Evolutionary conservation across 306 rosid species (phyloP), one percentile per base, ranked within the genome.

Genomic region (Oxytropis ochrocephala): DNA sequence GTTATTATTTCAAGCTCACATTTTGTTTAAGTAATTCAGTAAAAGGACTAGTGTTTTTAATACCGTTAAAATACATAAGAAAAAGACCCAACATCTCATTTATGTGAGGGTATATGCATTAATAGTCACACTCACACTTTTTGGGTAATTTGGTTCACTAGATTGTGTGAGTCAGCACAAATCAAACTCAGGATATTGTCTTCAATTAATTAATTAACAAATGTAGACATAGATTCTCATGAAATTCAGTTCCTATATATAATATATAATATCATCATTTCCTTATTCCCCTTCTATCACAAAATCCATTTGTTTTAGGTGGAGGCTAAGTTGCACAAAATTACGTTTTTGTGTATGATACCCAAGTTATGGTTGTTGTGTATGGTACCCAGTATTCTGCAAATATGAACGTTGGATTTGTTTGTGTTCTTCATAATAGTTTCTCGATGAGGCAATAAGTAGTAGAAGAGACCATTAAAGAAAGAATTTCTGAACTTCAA

Each of bases 361-460:
- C n/a, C n/a, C n/a, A n/a, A n/a, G n/a, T n/a, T n/a, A n/a, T n/a
- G n/a, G n/a, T n/a, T n/a, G n/a, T n/a, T n/a, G n/a, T n/a, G n/a
- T n/a, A n/a, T n/a, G n/a, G n/a, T n/a, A n/a, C n/a, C n/a, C 70
- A 66, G 41, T 66, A 9, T 18, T 56, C 79, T 81, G 88, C 81
- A 63, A 72, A 81, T 72, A 60, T 73, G 89, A 85, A 81, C 95
- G 95, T 85, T 85, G 82, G 83, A 67, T 70, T 69, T 83, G 85
- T 74, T 69, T 33, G 11, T 56, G 51, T 32, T 48, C 38, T 52
- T 14, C 42, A 18, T 69, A 49, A 70, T 48, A 54, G 70, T 58
- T 76, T 67, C 49, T 67, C 17, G 21, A 16, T 11, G 11, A 30
- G 46, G 67, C 16, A 75, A 42, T 12, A 21, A 4, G 3, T 59